Conservation (phyloP, 2,329 filamentous ascomycete genomes). For the Exophiala sp. region DNA sequence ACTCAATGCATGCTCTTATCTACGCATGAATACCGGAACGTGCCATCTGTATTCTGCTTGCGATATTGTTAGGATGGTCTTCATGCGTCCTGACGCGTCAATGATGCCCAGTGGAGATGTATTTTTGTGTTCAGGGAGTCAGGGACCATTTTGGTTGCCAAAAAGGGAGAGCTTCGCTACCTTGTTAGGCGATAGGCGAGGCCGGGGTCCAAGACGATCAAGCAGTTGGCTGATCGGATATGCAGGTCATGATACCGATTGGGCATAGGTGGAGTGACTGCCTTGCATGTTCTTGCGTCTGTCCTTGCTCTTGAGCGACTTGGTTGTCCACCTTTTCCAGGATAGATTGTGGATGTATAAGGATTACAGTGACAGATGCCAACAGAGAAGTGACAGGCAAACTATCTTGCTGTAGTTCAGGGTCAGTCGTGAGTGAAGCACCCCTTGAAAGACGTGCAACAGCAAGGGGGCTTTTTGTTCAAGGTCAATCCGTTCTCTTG, state of each 20-base stretch:
- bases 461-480: too few relatives aligned
- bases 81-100: background rate
- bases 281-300: conserved; percentile 5
- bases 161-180: conserved; percentile 8
- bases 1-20: conserved; percentile 17
- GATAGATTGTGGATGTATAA: conserved; percentile 1
- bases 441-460: too few relatives aligned
- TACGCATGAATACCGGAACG: conserved; percentile 8
- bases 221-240: conserved; percentile 15
- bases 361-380: background rate
- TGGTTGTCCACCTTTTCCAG: background rate
- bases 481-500: too few relatives aligned
- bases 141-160: background rate
- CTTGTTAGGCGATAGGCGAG: conserved; percentile 18
- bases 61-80: background rate
- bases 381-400: too few relatives aligned
- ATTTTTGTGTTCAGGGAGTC: background rate
- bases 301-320: background rate
- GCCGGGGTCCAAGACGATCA: conserved; percentile 19
- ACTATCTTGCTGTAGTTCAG: too few relatives aligned
- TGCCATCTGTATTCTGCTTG: background rate
- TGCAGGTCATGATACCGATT: conserved; percentile 22
- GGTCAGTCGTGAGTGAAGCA: too few relatives aligned
- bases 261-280: conserved; percentile 13
- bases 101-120: background rate